phyloP scores from a whole-genome alignment of 164 flowering plant species.

The Amborella trichopoda region DNA sequence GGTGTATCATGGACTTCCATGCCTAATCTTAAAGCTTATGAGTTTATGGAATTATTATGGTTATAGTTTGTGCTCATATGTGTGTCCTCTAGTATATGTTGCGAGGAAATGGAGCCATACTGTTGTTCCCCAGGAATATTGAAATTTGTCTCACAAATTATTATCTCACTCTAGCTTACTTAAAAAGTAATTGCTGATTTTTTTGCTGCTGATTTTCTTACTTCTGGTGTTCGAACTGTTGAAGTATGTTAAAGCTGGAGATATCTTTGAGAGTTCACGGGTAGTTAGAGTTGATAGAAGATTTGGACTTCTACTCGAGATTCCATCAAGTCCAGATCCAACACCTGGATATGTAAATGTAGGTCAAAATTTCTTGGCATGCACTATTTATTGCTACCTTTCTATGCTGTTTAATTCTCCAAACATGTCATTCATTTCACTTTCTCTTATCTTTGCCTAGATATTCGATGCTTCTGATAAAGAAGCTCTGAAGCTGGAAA shows the following conservation, averaged over 20 bases:
- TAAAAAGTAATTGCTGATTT: too few relatives aligned
- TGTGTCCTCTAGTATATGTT: not conserved
- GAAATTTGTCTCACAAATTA: too few relatives aligned
- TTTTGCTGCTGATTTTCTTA: too few relatives aligned
- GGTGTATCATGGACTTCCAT: too few relatives aligned
- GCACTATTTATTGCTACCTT: not conserved
- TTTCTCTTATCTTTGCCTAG: conserved; percentile 17
- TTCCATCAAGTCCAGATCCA: conserved; percentile 56
- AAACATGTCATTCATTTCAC: not conserved
- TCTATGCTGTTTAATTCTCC: not conserved
- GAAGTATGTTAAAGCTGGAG: conserved; percentile 71
- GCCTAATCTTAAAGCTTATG: too few relatives aligned
- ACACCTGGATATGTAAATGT: conserved; percentile 80
- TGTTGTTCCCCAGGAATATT: too few relatives aligned
- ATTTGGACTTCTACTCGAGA: conserved; percentile 71
- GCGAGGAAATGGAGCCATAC: too few relatives aligned
- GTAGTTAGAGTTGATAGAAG: conserved; percentile 86
- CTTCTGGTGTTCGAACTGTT: too few relatives aligned
- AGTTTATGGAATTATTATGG: too few relatives aligned
- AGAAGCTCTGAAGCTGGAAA: conserved; percentile 51
- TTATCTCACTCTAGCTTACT: too few relatives aligned
- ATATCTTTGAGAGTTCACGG: conserved; percentile 63
- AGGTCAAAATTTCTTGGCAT: conserved; percentile 13
- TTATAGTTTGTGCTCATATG: not conserved
- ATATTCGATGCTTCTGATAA: conserved; percentile 62